Evolutionary conservation across 2,329 filamentous ascomycete genomes (phyloP).

Genomic region (Aspergillus tamarii): DNA sequence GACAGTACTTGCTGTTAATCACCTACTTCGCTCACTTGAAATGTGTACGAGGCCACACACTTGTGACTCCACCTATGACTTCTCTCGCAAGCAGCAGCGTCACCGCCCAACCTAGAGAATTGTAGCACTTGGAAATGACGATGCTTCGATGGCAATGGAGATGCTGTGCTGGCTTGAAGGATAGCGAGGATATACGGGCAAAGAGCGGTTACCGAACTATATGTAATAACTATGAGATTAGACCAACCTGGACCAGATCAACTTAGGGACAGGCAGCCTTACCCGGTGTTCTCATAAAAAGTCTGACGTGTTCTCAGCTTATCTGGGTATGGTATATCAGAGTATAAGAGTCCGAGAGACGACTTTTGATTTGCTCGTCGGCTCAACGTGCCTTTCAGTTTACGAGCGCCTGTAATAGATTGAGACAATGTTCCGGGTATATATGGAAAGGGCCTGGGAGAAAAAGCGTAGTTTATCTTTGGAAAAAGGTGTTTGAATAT

Average conservation of each 20-base stretch:
- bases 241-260: neutral
- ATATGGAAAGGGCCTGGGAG: neutral
- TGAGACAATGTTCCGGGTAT: conserved; percentile 1
- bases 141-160: neutral
- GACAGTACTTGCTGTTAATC: neutral
- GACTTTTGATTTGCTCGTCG: neutral
- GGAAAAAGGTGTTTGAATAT: neutral
- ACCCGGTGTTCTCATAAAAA: neutral
- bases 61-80: too few relatives aligned
- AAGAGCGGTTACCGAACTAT: neutral
- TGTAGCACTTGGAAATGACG: neutral
- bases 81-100: neutral
- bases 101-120: neutral
- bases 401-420: neutral
- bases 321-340: neutral
- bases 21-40: neutral
- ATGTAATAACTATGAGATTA: neutral
- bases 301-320: neutral
- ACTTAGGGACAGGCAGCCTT: neutral
- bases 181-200: neutral
- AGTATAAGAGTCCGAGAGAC: too few relatives aligned
- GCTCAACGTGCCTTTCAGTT: neutral
- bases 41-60: too few relatives aligned
- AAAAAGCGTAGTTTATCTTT: neutral
- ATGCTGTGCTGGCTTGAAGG: neutral